Evolutionary conservation across 306 rosid species (phyloP).

Genomic region (Macrotyloma uniflorum): DNA sequence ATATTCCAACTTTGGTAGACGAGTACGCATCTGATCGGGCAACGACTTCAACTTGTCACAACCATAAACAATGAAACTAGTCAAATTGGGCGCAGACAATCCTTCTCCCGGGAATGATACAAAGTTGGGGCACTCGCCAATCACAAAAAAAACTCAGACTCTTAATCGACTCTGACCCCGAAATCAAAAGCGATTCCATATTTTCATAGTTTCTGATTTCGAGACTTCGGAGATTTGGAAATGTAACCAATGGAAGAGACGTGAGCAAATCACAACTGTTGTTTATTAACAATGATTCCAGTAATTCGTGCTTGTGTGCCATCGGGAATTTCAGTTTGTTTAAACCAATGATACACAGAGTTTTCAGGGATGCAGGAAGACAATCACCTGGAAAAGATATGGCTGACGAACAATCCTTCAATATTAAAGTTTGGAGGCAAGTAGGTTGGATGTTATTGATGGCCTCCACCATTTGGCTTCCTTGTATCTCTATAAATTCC

Average conservation of each 20-base stretch:
- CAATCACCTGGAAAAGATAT: background rate
- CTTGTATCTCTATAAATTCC: background rate
- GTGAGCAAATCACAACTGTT: background rate
- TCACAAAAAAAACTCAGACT: no score
- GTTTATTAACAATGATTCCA: background rate
- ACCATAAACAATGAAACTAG: accelerated
- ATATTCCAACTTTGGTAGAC: background rate
- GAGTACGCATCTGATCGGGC: background rate
- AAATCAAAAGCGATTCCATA: background rate
- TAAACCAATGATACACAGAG: accelerated
- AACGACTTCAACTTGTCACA: background rate
- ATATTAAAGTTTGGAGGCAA: background rate
- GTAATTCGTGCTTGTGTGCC: background rate
- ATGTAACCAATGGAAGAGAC: background rate
- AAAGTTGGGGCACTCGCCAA: background rate
- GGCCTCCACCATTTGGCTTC: background rate
- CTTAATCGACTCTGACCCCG: no score
- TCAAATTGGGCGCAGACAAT: background rate
- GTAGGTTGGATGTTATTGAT: background rate
- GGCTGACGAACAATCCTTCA: background rate
- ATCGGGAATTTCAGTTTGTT: background rate
- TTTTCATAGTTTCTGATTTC: accelerated
- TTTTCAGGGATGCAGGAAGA: background rate
- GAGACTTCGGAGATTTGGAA: background rate
- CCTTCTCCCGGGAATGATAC: background rate